Evolutionary conservation across 129 eudicot species (phyloP).

Genomic region (Arctium minus): DNA sequence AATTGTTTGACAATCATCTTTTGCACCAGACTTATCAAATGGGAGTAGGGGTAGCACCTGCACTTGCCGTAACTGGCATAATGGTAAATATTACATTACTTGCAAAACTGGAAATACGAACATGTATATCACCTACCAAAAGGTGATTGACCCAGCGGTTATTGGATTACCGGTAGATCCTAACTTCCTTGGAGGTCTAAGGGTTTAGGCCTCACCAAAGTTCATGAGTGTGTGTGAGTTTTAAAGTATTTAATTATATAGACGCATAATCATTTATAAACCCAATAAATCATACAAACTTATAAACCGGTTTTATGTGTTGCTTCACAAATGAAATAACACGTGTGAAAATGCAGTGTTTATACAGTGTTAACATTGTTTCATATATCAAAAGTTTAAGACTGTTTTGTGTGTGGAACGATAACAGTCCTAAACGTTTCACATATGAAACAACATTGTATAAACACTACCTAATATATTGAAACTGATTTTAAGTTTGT

Average conservation of each 20-base stretch:
- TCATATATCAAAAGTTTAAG: background rate
- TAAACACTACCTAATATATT: background rate
- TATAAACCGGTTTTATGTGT: background rate
- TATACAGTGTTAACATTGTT: background rate
- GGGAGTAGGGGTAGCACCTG: slow-evolving; percentile 56
- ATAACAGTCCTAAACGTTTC: background rate
- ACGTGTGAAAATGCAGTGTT: background rate
- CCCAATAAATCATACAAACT: background rate
- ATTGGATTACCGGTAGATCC: background rate
- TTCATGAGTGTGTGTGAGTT: background rate
- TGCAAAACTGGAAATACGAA: background rate
- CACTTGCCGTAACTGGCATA: slow-evolving; percentile 76
- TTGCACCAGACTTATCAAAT: slow-evolving; percentile 50
- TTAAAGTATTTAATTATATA: too few species aligned
- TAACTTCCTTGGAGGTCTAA: background rate
- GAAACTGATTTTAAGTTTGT: background rate
- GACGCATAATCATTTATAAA: background rate
- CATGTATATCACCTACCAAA: slow-evolving; percentile 4
- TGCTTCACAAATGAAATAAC: background rate
- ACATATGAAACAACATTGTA: background rate
- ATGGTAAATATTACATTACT: slow-evolving; percentile 44
- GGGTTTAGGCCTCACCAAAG: background rate
- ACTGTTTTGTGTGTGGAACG: background rate
- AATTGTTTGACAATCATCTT: background rate
- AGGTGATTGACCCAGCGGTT: background rate